These are phyloP conservation scores for Priceomyces melissophilus DNA, from an alignment of 805 yeast genomes.

Conservation along the genomic window DNA sequence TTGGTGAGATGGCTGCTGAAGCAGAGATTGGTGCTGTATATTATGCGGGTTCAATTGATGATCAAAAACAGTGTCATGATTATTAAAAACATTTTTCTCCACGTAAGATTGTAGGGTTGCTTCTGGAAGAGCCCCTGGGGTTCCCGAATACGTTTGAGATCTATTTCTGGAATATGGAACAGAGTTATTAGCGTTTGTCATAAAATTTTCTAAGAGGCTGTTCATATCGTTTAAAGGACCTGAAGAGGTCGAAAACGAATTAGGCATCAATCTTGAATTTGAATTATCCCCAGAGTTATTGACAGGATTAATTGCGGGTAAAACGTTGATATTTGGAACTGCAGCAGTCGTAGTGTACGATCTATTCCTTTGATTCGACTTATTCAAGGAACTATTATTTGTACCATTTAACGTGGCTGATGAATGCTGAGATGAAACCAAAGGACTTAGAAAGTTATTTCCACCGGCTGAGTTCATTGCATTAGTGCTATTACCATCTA, in stretches of 20 bases:
- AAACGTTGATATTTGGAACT: slow-evolving; percentile 16
- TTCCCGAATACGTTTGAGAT: slow-evolving; percentile 42
- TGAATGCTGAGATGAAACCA: slow-evolving; percentile 9
- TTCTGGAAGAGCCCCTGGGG: slow-evolving; percentile 21
- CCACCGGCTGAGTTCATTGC: slow-evolving; percentile 8
- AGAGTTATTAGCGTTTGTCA: slow-evolving; percentile 19
- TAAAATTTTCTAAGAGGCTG: slow-evolving; percentile 28
- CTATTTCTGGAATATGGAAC: slow-evolving; percentile 24
- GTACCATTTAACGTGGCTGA: slow-evolving; percentile 9
- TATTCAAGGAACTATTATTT: slow-evolving; percentile 11
- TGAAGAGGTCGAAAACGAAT: slow-evolving; percentile 20
- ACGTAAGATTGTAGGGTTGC: slow-evolving; percentile 5
- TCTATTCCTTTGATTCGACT: slow-evolving; percentile 33
- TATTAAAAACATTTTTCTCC: not conserved
- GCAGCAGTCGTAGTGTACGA: slow-evolving; percentile 51
- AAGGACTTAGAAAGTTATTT: slow-evolving; percentile 13
- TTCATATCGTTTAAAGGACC: slow-evolving; percentile 25
- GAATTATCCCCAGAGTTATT: slow-evolving; percentile 8
- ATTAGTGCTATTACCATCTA: slow-evolving; percentile 10
- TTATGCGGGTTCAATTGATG: slow-evolving; percentile 1
- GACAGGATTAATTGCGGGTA: slow-evolving; percentile 9
- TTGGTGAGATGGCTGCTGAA: slow-evolving; percentile 9
- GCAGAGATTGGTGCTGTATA: slow-evolving; percentile 8
- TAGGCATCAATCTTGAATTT: slow-evolving; percentile 17
- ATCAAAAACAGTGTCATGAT: slow-evolving; percentile 2